Evolutionary conservation across 2,329 filamentous ascomycete species (phyloP), one percentile per base, ranked within the genome.

Genomic region (Mycosphaerella arachidis): DNA sequence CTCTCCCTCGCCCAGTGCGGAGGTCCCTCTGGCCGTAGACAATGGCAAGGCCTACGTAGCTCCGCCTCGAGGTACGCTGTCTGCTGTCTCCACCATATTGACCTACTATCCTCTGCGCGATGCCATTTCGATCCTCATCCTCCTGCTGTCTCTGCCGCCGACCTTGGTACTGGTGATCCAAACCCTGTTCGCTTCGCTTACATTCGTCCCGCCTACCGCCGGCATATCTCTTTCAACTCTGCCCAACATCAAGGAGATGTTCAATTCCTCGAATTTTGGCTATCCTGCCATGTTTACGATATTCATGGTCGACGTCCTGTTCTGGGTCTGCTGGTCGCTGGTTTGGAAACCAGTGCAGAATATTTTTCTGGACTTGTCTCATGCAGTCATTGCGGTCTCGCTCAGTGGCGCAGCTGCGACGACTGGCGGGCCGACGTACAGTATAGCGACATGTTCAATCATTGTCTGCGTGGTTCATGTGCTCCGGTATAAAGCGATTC

Each of bases 81-180:
- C 90, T 69, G 81, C 95, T 66, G 88, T 89, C 64, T 84, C 90
- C 67, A 96, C 92, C 57, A 93, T 97, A 69, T 85, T 97, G 73
- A 87, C 86, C 70, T 91, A 92, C 55, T 93, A 92, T 70, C 93
- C 93, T 56, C 86, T 96, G 72, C 90, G 91, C 78, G 93, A 97
- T 78, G 96, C 93, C 62, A 91, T 97, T 77, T 92, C 93, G 73
- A 96, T 97, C 71, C 86, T 97, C 74, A 96, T 97, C 77, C 90
- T 97, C 70, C 85, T 97, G 67, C 89, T 97, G 76, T 92, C 96
- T 73, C 86, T 97, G 9, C 92, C 93, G 31, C 91, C 92, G 24
- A 87, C 93, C 70, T 87, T 93, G 60, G 83, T 97, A 70, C 93
- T 92, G 65, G 82, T 91, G 74, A 91, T 96, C 70, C 95, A 97